Percentiles rank a stretch among this genome's conserved stretches.
These are phyloP conservation scores for Candida ficus DNA, from an alignment of 805 yeast genomes.

Conservation along the genomic window DNA sequence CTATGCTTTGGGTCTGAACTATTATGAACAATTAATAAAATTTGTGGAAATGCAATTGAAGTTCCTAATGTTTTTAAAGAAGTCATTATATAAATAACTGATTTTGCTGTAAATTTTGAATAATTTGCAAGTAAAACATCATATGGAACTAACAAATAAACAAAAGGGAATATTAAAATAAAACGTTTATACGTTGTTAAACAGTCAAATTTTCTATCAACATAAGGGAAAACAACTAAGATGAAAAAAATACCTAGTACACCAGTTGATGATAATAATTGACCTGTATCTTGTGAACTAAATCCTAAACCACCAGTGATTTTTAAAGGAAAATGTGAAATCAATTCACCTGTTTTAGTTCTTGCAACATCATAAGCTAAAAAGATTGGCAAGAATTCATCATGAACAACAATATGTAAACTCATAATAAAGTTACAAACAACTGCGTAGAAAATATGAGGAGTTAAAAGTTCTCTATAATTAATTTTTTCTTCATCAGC, in stretches of 20 bases:
- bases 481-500: constrained; percentile 21
- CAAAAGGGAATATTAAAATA: constrained; percentile 14
- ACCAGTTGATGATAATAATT: constrained; percentile 19
- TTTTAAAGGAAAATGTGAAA: constrained; percentile 16
- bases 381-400: constrained; percentile 52
- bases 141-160: constrained; percentile 15
- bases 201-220: constrained; percentile 20
- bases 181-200: constrained; percentile 15
- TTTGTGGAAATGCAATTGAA: constrained; percentile 48
- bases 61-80: constrained; percentile 34
- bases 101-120: constrained; percentile 16
- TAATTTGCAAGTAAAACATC: constrained; percentile 16
- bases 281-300: constrained; percentile 18
- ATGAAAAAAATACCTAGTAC: constrained; percentile 16
- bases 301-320: constrained; percentile 20
- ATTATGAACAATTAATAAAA: constrained; percentile 48
- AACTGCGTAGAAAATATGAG: constrained; percentile 30
- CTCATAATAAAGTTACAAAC: constrained; percentile 37
- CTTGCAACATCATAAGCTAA: constrained; percentile 32
- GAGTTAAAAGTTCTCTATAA: constrained; percentile 25
- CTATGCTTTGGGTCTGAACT: constrained; percentile 49
- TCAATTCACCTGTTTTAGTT: constrained; percentile 10
- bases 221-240: constrained; percentile 16
- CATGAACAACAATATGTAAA: constrained; percentile 43
- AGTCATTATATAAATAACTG: constrained; percentile 24